These are phyloP conservation scores for Cruciata laevipes DNA, from an alignment of 257 asterid species.

Conservation along the genomic window DNA sequence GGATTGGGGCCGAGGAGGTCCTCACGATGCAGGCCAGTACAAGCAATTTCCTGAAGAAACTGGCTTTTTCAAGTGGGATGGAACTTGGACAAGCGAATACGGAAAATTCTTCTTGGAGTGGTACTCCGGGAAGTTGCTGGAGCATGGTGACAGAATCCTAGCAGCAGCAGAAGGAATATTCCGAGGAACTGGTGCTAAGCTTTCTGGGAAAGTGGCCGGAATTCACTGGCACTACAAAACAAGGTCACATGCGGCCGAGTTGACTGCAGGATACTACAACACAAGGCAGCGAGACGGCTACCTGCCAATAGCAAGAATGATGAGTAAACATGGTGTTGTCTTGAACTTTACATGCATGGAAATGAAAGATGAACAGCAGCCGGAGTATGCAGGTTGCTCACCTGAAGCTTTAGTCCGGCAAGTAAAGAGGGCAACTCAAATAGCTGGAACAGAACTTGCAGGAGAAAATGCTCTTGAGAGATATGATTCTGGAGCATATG, in stretches of 20 bases:
- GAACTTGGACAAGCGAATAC: slow-evolving; percentile 79
- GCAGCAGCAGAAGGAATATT: slow-evolving; percentile 55
- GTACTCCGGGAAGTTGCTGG: slow-evolving; percentile 66
- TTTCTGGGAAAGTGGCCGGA: slow-evolving; percentile 91
- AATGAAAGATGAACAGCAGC: slow-evolving; percentile 84
- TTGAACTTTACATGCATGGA: slow-evolving; percentile 92
- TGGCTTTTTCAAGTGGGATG: slow-evolving; percentile 64
- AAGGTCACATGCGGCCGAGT: slow-evolving; percentile 85
- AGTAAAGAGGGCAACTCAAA: slow-evolving; percentile 69
- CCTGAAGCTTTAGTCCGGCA: slow-evolving; percentile 87
- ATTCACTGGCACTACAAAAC: slow-evolving; percentile 90
- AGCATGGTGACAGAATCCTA: slow-evolving; percentile 77
- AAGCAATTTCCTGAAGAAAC: slow-evolving; percentile 80
- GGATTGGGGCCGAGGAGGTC: slow-evolving; percentile 78
- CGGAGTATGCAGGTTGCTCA: slow-evolving; percentile 59
- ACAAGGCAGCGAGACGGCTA: slow-evolving; percentile 72
- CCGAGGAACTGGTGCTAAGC: slow-evolving; percentile 62
- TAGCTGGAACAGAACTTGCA: slow-evolving; percentile 57
- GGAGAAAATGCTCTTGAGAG: slow-evolving; percentile 95
- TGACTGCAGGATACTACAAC: slow-evolving; percentile 88
- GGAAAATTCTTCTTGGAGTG: slow-evolving; percentile 80
- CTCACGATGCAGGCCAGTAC: slow-evolving; percentile 78
- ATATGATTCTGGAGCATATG: slow-evolving; percentile 61
- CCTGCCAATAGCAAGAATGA: slow-evolving; percentile 74
- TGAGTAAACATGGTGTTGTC: slow-evolving; percentile 56